phyloP scores from a whole-genome alignment of 768 basidiomycete species.

The Mycena capillaripes region DNA sequence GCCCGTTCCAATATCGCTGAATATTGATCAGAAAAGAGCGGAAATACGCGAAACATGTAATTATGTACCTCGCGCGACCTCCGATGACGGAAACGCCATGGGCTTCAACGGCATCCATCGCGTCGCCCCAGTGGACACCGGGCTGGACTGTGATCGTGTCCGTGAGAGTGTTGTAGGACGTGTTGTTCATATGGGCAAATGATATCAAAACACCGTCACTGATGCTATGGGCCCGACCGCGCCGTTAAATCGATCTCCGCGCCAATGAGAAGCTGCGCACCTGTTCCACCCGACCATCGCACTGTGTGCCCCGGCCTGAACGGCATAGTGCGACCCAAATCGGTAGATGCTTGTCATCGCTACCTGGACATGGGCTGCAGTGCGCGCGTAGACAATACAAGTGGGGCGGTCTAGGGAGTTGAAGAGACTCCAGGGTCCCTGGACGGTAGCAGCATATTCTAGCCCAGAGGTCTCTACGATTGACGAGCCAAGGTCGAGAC shows the following conservation, averaged over 20 bases:
- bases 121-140: conserved; percentile 58
- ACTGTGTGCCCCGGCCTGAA: conserved; percentile 58
- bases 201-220: conserved; percentile 55
- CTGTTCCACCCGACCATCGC: conserved; percentile 49
- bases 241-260: too few relatives aligned
- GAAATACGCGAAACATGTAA: neutral
- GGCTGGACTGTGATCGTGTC: conserved; percentile 57
- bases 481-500: neutral
- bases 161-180: conserved; percentile 48
- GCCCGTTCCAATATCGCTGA: conserved; percentile 57
- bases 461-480: conserved; percentile 28
- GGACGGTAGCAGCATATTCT: conserved; percentile 25
- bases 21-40: neutral
- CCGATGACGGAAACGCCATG: conserved; percentile 57
- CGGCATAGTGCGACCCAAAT: conserved; percentile 53
- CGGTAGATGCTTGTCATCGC: conserved; percentile 55
- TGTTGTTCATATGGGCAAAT: conserved; percentile 49
- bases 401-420: conserved; percentile 51
- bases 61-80: conserved; percentile 35
- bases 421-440: conserved; percentile 51
- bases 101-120: conserved; percentile 46
- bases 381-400: conserved; percentile 54
- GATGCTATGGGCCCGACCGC: conserved; percentile 42
- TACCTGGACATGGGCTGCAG: conserved; percentile 49
- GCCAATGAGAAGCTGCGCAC: neutral